Conservation (phyloP, 2,329 filamentous ascomycete genomes). For the Macrophomina pseudophaseolina region DNA sequence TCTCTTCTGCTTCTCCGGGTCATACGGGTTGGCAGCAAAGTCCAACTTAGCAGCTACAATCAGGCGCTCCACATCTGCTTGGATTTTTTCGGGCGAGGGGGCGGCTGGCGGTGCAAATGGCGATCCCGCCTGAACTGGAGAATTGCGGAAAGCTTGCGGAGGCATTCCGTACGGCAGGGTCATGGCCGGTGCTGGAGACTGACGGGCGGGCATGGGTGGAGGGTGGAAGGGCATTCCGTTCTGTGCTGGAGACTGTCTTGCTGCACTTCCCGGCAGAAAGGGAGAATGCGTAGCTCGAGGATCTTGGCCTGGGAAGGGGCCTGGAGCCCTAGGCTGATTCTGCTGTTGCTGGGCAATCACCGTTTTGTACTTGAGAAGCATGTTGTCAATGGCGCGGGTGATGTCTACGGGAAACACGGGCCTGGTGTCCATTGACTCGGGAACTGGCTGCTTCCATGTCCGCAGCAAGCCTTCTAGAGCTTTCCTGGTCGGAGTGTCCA, state of each 20-base stretch:
- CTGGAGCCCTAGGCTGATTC: conserved; percentile 47
- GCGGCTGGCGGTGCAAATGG: conserved; percentile 52
- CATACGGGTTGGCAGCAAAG: conserved; percentile 76
- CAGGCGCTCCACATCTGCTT: conserved; percentile 80
- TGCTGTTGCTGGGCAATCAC: conserved; percentile 66
- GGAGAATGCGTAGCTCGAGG: conserved; percentile 16
- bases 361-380: conserved; percentile 80
- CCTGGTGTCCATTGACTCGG: conserved; percentile 88
- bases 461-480: conserved; percentile 97
- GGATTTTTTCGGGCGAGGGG: conserved; percentile 65
- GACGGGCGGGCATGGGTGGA: conserved; percentile 35
- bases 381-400: conserved; percentile 90
- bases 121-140: conserved; percentile 13
- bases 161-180: conserved; percentile 24
- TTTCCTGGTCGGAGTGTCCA: conserved; percentile 79
- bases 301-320: conserved; percentile 17
- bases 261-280: conserved; percentile 15
- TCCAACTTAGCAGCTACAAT: conserved; percentile 75
- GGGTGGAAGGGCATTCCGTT: conserved; percentile 37
- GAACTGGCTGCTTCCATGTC: conserved; percentile 97
- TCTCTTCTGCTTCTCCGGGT: conserved; percentile 76
- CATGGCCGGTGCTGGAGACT: conserved; percentile 41
- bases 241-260: conserved; percentile 31
- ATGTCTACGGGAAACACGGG: conserved; percentile 89
- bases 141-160: conserved; percentile 26